Conservation (phyloP, 768 basidiomycete species). For the Pisolithus microcarpus region DNA sequence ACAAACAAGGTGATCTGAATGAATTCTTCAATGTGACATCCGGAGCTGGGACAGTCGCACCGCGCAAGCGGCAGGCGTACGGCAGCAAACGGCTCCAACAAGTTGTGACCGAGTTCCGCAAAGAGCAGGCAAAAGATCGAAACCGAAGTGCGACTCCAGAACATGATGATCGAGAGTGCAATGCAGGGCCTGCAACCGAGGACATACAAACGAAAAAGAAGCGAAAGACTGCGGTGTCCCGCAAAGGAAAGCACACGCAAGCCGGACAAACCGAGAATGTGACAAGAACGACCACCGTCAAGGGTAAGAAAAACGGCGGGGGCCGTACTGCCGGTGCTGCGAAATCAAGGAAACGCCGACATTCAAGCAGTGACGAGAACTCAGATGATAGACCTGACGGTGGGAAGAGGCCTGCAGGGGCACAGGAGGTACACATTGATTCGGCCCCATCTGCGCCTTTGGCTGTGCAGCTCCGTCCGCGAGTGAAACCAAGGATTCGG, state of each 20-base stretch:
- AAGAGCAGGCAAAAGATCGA: constrained; percentile 26
- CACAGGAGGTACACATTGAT: not conserved
- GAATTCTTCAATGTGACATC: constrained; percentile 66
- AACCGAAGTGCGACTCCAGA: constrained; percentile 10
- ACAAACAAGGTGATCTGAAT: constrained; percentile 71
- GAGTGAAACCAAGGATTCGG: constrained; percentile 30
- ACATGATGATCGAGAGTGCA: constrained; percentile 21
- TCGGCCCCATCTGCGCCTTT: constrained; percentile 16
- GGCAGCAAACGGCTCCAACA: constrained; percentile 82
- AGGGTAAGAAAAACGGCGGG: not conserved
- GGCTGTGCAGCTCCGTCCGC: constrained; percentile 33
- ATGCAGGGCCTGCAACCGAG: constrained; percentile 20
- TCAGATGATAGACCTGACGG: constrained; percentile 10
- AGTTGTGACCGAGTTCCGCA: constrained; percentile 76
- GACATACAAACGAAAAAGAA: constrained; percentile 25
- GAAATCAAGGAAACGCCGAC: not conserved
- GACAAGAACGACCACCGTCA: not conserved
- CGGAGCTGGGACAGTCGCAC: constrained; percentile 65
- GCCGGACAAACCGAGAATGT: not conserved
- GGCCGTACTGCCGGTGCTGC: not conserved
- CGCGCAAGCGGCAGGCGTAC: constrained; percentile 75
- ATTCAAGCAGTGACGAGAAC: constrained; percentile 1
- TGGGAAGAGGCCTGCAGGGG: constrained; percentile 14
- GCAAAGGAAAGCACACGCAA: constrained; percentile 7
- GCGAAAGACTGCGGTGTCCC: constrained; percentile 17